Evolutionary conservation across 257 asterid species (phyloP).

Genomic region (Jaltomata sinuosa): DNA sequence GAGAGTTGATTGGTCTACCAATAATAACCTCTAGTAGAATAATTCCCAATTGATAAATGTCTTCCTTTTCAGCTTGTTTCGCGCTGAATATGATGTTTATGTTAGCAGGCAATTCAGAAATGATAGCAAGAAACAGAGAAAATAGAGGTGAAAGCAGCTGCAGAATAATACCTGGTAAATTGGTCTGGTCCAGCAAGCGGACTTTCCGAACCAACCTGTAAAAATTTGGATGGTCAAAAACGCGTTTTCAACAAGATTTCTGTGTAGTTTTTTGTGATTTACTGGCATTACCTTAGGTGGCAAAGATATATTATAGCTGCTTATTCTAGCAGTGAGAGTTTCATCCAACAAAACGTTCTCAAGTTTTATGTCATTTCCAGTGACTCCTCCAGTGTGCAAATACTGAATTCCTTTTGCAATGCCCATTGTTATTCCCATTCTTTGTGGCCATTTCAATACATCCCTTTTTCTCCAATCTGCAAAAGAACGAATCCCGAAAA

Average conservation of each 20-base stretch:
- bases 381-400: slow-evolving; percentile 68
- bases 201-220: slow-evolving; percentile 59
- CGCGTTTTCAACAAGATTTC: neutral
- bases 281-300: slow-evolving; percentile 53
- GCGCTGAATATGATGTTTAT: slow-evolving; percentile 13
- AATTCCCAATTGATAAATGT: slow-evolving; percentile 65
- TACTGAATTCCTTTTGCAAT: slow-evolving; percentile 84
- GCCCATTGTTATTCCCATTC: slow-evolving; percentile 74
- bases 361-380: slow-evolving; percentile 66
- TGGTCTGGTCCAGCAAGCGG: slow-evolving; percentile 43
- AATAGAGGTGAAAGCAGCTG: neutral
- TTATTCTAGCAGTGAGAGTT: slow-evolving; percentile 60
- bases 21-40: slow-evolving; percentile 59
- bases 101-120: neutral
- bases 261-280: neutral
- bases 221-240: neutral
- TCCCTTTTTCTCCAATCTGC: slow-evolving; percentile 90
- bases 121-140: neutral
- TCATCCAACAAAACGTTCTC: slow-evolving; percentile 75
- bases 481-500: neutral
- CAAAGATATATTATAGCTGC: slow-evolving; percentile 65
- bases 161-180: slow-evolving; percentile 16
- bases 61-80: slow-evolving; percentile 63
- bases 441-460: slow-evolving; percentile 87
- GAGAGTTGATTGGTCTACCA: slow-evolving; percentile 59